Percentiles rank a stretch among this genome's conserved stretches.
Conservation (phyloP, 2,329 filamentous ascomycete genomes). For the Alternaria novae-zelandiae region DNA sequence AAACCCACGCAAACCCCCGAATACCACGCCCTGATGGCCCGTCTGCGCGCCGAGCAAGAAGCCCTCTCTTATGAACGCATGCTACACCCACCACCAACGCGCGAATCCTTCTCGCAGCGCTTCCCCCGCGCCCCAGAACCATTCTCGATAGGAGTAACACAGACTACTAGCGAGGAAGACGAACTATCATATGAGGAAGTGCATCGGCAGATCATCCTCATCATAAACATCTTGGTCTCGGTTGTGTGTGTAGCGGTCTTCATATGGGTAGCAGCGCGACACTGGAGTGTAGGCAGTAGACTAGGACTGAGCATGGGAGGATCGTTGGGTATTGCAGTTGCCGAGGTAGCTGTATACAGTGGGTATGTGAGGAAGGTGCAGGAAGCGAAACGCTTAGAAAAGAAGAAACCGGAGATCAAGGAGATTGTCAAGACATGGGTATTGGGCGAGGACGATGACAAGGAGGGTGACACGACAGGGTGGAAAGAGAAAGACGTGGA, state of each 20-base stretch:
- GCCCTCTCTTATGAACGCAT: constrained; percentile 81
- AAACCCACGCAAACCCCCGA: constrained; percentile 73
- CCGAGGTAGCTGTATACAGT: constrained; percentile 78
- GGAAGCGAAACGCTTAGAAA: constrained; percentile 70
- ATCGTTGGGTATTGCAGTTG: constrained; percentile 71
- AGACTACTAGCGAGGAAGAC: constrained; percentile 59
- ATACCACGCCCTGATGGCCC: constrained; percentile 87
- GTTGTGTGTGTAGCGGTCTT: constrained; percentile 79
- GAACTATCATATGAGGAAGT: constrained; percentile 74
- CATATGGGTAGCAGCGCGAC: constrained; percentile 77
- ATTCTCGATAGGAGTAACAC: constrained; percentile 49
- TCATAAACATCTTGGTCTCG: constrained; percentile 88
- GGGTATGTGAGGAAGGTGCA: constrained; percentile 75
- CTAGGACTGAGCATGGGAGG: constrained; percentile 75
- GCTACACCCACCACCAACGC: constrained; percentile 64
- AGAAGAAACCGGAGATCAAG: constrained; percentile 67
- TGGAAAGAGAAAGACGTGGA: constrained; percentile 38
- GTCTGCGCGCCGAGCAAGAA: constrained; percentile 83
- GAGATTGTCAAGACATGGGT: constrained; percentile 77
- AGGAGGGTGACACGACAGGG: constrained; percentile 11
- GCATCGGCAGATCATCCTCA: constrained; percentile 80
- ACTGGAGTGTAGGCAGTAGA: constrained; percentile 75
- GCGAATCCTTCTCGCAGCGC: constrained; percentile 66
- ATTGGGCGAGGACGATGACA: constrained; percentile 41
- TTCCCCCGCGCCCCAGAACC: constrained; percentile 61